Conservation (phyloP, 331 rosid genomes). For the Prunus yedoensis region DNA sequence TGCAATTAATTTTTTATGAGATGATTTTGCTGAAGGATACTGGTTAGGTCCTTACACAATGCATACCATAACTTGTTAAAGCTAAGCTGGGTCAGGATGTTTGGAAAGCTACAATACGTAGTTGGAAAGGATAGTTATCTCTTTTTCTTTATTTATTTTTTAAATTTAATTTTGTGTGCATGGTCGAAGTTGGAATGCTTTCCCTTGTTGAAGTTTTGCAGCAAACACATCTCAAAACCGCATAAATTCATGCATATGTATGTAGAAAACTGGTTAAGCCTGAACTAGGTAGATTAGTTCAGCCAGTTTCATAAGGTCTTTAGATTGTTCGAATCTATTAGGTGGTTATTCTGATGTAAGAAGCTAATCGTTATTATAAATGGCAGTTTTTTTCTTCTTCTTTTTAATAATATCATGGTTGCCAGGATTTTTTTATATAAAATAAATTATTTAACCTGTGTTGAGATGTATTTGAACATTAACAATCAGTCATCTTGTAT, state of each 20-base stretch:
- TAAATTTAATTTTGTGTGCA: not conserved
- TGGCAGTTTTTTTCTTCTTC: not conserved
- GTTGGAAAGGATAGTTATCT: not conserved
- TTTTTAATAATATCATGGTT: not conserved
- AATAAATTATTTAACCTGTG: not conserved
- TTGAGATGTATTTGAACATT: not conserved
- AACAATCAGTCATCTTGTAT: not conserved
- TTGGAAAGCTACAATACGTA: constrained; percentile 1
- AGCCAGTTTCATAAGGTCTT: not conserved
- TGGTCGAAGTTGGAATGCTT: not conserved
- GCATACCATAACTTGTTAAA: not conserved
- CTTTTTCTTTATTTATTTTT: not conserved
- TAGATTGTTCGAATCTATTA: not conserved
- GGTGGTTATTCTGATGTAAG: constrained; percentile 11
- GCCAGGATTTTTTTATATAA: not conserved
- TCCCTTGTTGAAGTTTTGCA: not conserved
- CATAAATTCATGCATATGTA: not conserved
- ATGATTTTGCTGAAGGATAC: constrained; percentile 12
- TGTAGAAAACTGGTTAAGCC: constrained; percentile 7
- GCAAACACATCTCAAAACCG: not conserved
- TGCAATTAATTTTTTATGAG: not conserved
- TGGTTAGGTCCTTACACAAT: not conserved
- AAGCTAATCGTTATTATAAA: not conserved
- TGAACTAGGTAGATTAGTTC: not conserved
- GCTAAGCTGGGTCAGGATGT: constrained; percentile 5